These are phyloP conservation scores for Scutellaria minor DNA, from an alignment of 257 asterid genomes.

Conservation along the genomic window DNA sequence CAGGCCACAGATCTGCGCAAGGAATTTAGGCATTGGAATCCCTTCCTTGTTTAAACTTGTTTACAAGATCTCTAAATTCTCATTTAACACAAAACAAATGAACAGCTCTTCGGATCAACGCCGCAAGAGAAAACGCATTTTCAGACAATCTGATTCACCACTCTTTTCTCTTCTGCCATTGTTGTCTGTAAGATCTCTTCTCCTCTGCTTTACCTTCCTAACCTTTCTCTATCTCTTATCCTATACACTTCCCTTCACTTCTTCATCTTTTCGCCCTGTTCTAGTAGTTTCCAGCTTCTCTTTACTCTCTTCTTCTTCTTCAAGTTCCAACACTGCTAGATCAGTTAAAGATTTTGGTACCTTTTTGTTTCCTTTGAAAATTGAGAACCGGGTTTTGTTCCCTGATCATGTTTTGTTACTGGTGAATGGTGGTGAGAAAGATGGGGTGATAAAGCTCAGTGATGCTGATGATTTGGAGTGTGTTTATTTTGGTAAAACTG, in stretches of 20 bases:
- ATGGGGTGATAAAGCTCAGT: conserved; percentile 36
- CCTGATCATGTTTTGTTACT: conserved; percentile 81
- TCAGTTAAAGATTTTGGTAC: conserved; percentile 49
- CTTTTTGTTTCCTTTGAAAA: conserved; percentile 42
- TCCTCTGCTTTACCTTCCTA: conserved; percentile 59
- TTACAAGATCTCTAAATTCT: conserved; percentile 4
- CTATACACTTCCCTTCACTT: conserved; percentile 43
- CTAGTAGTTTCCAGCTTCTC: conserved; percentile 69
- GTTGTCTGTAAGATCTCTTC: conserved; percentile 68
- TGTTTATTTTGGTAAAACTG: conserved; percentile 46
- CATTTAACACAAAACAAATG: conserved; percentile 41
- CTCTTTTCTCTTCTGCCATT: conserved; percentile 37
- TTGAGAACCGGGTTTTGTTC: conserved; percentile 73
- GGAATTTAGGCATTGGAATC: conserved; percentile 8
- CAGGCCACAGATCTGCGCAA: conserved; percentile 45
- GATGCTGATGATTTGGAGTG: conserved; percentile 55
- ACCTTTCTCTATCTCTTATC: conserved; percentile 55
- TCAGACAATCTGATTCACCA: conserved; percentile 47
- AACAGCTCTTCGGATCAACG: conserved; percentile 69
- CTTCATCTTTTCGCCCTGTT: conserved; percentile 74
- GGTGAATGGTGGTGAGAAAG: conserved; percentile 41
- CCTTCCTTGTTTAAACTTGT: conserved; percentile 24
- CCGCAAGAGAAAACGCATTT: conserved; percentile 77
- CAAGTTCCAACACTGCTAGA: conserved; percentile 38
- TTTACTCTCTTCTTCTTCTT: conserved; percentile 69